Percentiles rank a stretch among this genome's conserved stretches.
Conservation (phyloP, 1,139 yeast species). For the Meyerozyma elateridarum region DNA sequence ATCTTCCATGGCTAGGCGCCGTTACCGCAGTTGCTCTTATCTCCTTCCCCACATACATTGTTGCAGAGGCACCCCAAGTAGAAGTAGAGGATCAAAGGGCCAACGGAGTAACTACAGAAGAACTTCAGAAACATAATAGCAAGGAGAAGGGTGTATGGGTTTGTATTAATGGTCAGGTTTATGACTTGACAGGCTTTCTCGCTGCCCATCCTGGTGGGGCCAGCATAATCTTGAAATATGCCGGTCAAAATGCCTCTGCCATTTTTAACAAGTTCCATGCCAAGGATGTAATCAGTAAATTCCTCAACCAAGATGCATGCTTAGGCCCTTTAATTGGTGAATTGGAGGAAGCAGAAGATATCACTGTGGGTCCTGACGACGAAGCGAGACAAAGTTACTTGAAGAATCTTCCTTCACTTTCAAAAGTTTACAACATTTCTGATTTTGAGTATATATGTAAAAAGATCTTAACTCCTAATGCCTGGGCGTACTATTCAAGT, state of each 20-base stretch:
- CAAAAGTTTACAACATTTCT: constrained; percentile 22
- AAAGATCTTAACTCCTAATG: constrained; percentile 21
- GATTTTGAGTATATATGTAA: constrained; percentile 31
- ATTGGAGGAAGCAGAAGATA: constrained; percentile 14
- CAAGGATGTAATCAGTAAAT: constrained; percentile 11
- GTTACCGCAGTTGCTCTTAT: too few species aligned
- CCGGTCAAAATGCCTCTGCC: constrained; percentile 25
- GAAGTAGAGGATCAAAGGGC: too few species aligned
- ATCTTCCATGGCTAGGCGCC: too few species aligned
- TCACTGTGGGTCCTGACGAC: constrained; percentile 11
- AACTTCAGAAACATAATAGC: constrained; percentile 9
- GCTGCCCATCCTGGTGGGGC: constrained; percentile 26
- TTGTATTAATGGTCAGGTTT: constrained; percentile 23
- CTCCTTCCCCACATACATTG: too few species aligned
- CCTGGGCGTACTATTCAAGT: constrained; percentile 29
- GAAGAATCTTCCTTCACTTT: constrained; percentile 20
- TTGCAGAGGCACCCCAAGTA: too few species aligned
- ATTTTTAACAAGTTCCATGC: constrained; percentile 14
- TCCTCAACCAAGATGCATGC: constrained; percentile 11
- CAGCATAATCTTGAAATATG: constrained; percentile 19
- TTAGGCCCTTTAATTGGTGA: constrained; percentile 17
- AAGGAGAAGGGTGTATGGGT: constrained; percentile 19
- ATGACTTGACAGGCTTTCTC: constrained; percentile 25
- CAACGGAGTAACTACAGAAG: constrained; percentile 12
- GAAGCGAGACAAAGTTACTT: constrained; percentile 1